phyloP scores from a whole-genome alignment of 352 stramenopile genomes.

The Pythium phragmitis region DNA sequence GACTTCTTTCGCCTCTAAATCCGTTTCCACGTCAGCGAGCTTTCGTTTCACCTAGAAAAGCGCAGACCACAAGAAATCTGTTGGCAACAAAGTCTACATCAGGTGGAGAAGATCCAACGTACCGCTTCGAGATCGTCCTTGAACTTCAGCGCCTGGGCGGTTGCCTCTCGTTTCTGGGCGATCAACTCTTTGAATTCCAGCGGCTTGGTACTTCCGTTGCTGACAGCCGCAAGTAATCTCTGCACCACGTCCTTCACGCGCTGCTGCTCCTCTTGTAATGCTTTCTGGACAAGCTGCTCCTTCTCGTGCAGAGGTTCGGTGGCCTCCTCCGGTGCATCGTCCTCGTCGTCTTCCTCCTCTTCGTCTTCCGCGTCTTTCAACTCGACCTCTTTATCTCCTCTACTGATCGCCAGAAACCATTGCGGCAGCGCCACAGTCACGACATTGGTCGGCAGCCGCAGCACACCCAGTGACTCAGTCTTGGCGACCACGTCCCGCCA shows the following conservation, averaged over 20 bases:
- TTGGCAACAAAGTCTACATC: neutral
- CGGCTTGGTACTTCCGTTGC: conserved; percentile 15
- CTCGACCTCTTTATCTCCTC: conserved; percentile 39
- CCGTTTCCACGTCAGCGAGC: conserved; percentile 55
- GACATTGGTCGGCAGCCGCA: conserved; percentile 39
- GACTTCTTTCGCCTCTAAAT: conserved; percentile 75
- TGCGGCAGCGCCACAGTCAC: conserved; percentile 58
- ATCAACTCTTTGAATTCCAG: conserved; percentile 61
- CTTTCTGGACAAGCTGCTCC: conserved; percentile 41
- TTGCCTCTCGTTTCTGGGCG: conserved; percentile 50
- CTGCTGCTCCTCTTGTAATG: conserved; percentile 43
- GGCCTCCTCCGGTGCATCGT: neutral
- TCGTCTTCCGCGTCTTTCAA: conserved; percentile 14
- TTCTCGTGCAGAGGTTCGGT: conserved; percentile 30
- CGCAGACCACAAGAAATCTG: conserved; percentile 14
- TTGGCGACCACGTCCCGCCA: conserved; percentile 38
- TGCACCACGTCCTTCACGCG: conserved; percentile 36
- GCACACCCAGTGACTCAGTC: conserved; percentile 44
- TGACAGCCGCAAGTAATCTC: conserved; percentile 33
- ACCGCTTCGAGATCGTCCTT: conserved; percentile 62
- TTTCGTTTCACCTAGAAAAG: conserved; percentile 48
- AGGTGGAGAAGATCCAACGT: conserved; percentile 24
- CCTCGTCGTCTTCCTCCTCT: conserved; percentile 28
- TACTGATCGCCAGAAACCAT: conserved; percentile 68
- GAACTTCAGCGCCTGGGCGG: conserved; percentile 40